phyloP scores from a whole-genome alignment of 176 grass and related monocot genomes.

The Aegilops sharonensis region DNA sequence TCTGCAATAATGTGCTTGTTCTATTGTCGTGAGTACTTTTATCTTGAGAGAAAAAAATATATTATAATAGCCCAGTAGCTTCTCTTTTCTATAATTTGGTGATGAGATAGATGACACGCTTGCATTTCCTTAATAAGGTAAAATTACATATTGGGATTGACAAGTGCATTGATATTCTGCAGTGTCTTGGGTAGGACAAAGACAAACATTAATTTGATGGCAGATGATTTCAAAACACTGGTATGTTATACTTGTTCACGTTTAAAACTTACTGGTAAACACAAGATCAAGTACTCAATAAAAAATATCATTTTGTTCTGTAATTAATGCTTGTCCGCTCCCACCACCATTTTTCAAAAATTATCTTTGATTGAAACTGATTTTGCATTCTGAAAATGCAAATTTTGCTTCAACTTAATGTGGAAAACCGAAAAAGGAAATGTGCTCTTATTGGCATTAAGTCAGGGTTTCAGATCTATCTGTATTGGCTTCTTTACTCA shows the following conservation, averaged over 20 bases:
- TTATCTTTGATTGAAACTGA: not conserved
- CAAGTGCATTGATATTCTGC: constrained; percentile 24
- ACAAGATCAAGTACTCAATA: not conserved
- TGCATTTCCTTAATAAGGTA: not conserved
- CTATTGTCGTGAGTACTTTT: not conserved
- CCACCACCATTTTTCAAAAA: not conserved
- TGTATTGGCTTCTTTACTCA: not conserved
- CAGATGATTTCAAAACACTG: constrained; percentile 64
- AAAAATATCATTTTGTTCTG: not conserved
- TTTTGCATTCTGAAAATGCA: not conserved
- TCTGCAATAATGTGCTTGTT: not conserved
- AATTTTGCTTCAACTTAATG: not conserved
- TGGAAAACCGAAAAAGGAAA: not conserved
- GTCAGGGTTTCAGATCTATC: not conserved
- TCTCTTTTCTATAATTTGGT: not conserved
- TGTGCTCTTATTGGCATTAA: not conserved
- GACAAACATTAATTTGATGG: constrained; percentile 68
- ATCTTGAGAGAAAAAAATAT: not conserved
- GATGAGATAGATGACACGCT: not conserved
- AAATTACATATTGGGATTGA: not conserved
- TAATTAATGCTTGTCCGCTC: not conserved
- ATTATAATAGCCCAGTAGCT: not conserved
- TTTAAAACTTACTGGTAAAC: not conserved
- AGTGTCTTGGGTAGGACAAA: constrained; percentile 88
- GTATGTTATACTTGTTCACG: constrained; percentile 42